Conservation (phyloP, 164 flowering plant species). For the Platanus orientalis region DNA sequence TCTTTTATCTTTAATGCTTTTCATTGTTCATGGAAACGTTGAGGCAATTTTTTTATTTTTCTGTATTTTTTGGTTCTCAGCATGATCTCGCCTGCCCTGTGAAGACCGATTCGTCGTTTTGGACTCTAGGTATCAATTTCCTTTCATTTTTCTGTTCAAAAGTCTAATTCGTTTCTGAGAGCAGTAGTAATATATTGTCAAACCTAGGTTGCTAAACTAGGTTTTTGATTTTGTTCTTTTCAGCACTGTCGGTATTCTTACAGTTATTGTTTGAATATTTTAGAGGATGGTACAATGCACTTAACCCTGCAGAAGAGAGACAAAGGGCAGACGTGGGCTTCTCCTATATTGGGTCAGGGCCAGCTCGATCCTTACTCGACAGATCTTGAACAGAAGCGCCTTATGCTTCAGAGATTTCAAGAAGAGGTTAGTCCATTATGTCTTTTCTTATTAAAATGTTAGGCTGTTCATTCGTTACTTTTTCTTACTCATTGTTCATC, state of each 20-base stretch:
- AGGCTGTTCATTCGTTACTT: background rate
- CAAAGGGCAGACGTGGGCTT: background rate
- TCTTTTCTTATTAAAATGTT: background rate
- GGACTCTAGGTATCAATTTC: conserved; percentile 73
- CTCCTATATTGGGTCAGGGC: background rate
- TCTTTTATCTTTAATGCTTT: conserved; percentile 3
- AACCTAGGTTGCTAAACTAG: no score
- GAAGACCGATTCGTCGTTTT: conserved; percentile 84
- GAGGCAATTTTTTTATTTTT: background rate
- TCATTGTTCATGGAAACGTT: conserved; percentile 1
- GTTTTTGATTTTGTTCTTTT: background rate
- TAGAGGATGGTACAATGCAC: conserved; percentile 5
- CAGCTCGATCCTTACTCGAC: background rate
- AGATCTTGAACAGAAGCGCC: conserved; percentile 2
- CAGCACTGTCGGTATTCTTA: background rate
- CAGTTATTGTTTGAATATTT: background rate
- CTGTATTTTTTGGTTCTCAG: conserved; percentile 33
- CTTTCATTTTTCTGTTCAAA: background rate
- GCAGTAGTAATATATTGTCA: no score
- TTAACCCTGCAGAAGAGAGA: background rate
- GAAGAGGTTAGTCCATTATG: background rate
- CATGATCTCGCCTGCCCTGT: conserved; percentile 72
- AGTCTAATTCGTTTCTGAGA: background rate
- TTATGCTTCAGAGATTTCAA: background rate
- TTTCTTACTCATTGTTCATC: background rate